These are phyloP conservation scores for Casaregolazyma suthepensis DNA, from an alignment of 1,139 yeast genomes.

Conservation along the genomic window DNA sequence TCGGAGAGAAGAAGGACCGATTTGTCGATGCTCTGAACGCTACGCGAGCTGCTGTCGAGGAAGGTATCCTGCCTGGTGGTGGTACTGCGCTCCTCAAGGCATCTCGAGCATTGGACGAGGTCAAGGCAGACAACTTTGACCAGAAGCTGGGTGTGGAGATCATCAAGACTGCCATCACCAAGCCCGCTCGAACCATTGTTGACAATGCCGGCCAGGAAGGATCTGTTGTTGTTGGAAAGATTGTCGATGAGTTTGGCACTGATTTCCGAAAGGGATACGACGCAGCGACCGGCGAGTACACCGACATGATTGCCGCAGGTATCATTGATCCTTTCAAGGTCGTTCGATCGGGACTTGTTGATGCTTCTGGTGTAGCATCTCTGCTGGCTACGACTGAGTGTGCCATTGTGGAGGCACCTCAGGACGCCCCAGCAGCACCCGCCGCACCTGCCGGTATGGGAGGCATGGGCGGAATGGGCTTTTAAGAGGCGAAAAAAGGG, in stretches of 20 bases:
- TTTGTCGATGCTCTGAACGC: constrained; percentile 99
- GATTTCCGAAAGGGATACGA: constrained; percentile 92
- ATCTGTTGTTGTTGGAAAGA: constrained; percentile 93
- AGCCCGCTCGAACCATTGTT: constrained; percentile 95
- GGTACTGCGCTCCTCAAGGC: constrained; percentile 99
- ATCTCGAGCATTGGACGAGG: constrained; percentile 68
- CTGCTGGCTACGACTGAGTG: constrained; percentile 98
- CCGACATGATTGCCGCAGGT: constrained; percentile 96
- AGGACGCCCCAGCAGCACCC: constrained; percentile 70
- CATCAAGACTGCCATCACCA: constrained; percentile 90
- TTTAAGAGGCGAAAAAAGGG: constrained; percentile 14
- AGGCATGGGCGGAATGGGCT: constrained; percentile 48
- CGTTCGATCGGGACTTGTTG: constrained; percentile 93
- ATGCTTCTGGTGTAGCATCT: constrained; percentile 98
- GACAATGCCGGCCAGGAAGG: constrained; percentile 99
- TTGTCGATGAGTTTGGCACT: constrained; percentile 71
- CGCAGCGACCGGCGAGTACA: constrained; percentile 88
- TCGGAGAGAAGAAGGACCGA: constrained; percentile 99
- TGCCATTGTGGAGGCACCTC: constrained; percentile 96
- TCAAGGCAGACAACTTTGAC: constrained; percentile 88
- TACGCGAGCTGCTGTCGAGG: constrained; percentile 99
- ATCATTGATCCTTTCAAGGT: constrained; percentile 99
- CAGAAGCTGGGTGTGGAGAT: constrained; percentile 97
- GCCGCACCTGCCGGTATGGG: constrained; percentile 61
- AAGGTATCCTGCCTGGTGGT: constrained; percentile 99